Evolutionary conservation across 495 filamentous ascomycete genomes (phyloP).

Genomic region (Penicillium paradoxum): DNA sequence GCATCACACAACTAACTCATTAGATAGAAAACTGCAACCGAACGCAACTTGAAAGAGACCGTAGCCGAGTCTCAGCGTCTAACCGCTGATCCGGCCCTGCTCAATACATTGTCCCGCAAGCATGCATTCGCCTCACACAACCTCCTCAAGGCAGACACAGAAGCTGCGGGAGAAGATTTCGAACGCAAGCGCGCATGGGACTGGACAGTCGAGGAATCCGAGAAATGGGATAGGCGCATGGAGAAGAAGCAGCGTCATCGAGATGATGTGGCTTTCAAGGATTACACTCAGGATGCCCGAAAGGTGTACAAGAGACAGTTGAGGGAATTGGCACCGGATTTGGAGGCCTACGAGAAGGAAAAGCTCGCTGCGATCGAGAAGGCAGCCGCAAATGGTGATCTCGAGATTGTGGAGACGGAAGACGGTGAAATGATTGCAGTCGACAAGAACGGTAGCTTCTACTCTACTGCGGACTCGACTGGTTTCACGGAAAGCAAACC

Average conservation of each 20-base stretch:
- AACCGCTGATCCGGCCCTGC: slow-evolving; percentile 65
- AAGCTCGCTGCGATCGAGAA: slow-evolving; percentile 80
- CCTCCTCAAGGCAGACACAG: slow-evolving; percentile 84
- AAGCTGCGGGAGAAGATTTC: slow-evolving; percentile 83
- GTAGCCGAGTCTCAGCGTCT: slow-evolving; percentile 76
- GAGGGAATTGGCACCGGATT: slow-evolving; percentile 60
- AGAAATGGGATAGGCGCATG: slow-evolving; percentile 86
- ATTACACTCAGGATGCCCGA: slow-evolving; percentile 77
- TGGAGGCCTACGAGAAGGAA: slow-evolving; percentile 77
- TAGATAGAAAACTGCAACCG: slow-evolving; percentile 60
- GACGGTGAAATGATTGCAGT: slow-evolving; percentile 93
- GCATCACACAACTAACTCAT: slow-evolving; percentile 13
- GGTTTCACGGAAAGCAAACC: slow-evolving; percentile 83
- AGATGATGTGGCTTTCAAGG: slow-evolving; percentile 83
- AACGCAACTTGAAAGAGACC: slow-evolving; percentile 79
- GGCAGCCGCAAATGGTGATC: slow-evolving; percentile 70
- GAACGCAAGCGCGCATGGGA: slow-evolving; percentile 98
- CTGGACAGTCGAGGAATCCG: slow-evolving; percentile 91
- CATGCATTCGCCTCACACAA: slow-evolving; percentile 86
- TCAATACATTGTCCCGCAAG: slow-evolving; percentile 69
- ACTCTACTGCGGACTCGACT: slow-evolving; percentile 75
- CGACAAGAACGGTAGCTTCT: slow-evolving; percentile 85
- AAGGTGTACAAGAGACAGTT: slow-evolving; percentile 95
- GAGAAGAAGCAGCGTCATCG: slow-evolving; percentile 79
- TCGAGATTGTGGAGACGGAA: slow-evolving; percentile 90